Evolutionary conservation across 2,329 filamentous ascomycete species (phyloP), one percentile per base, ranked within the genome.

Genomic region (Trichoderma hamatum): DNA sequence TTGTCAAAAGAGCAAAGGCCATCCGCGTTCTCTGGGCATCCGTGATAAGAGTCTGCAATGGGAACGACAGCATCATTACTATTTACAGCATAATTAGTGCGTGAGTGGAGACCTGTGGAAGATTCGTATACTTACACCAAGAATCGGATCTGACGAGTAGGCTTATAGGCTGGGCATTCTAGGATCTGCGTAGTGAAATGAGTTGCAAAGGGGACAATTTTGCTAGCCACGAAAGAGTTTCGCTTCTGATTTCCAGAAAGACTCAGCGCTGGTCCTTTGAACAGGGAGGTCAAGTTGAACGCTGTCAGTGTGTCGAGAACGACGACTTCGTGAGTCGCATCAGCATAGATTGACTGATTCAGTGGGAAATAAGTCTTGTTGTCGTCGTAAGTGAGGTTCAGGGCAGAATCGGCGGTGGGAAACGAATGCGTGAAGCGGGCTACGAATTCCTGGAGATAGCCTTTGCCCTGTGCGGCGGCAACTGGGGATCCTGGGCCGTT

Each of bases 341-440:
- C 54, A 3, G 54, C 54, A 19, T 56, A 56, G 19, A 56, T 56
- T 9, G 54, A 56, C 54, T 56, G 54, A 6, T 56, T 56, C 28
- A 56, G 11, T 16, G 54, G 54, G 54, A 56, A 56, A 32, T 56
- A 56, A 16, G 54, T 56, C 1, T 16, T 56, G 54, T 19, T 56
- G 54, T 56, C 34, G 54, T 56, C 54, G 28, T 56, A 56, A 19
- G 54, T 56, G 30, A 32, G 28, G 13, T 34, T 56, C 11, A 56
- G 28, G 28, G 54, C 26, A 3, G 54, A 56, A 9, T 5, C 19
- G 16, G 54, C 26, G 9, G 54, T 32, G 28, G 26, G 54, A 32
- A 56, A 56, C 54, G 54, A 56, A 19, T 56, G 28, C 10, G 54
- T 56, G 54, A 56, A 56, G 54, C 54, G 54, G 16, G 54, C 54